Evolutionary conservation across 2,329 filamentous ascomycete species (phyloP).

Genomic region (Magnaporthiopsis poae): DNA sequence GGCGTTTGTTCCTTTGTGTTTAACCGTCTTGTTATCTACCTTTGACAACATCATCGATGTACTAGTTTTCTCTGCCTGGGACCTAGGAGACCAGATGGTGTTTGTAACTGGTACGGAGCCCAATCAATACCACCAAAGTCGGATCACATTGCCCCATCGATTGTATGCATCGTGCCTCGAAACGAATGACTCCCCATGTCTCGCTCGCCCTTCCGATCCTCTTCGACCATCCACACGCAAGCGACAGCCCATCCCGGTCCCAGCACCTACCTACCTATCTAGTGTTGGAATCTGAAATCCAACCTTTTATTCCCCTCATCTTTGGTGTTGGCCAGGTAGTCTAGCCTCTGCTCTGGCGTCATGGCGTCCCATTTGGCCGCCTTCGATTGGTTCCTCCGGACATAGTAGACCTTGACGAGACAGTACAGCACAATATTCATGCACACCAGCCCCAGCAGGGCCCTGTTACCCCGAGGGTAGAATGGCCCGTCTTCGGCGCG

Average conservation of each 20-base stretch:
- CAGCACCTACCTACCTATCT: conserved; percentile 1
- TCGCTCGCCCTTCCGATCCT: background rate
- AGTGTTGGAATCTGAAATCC: conserved; percentile 25
- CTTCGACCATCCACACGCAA: background rate
- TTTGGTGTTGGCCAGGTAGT: conserved; percentile 22
- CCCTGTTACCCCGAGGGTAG: conserved; percentile 45
- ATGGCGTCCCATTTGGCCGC: conserved; percentile 22
- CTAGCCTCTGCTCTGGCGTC: conserved; percentile 20
- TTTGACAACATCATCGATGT: background rate
- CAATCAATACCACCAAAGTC: background rate
- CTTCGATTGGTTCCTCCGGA: conserved; percentile 23
- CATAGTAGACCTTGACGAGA: conserved; percentile 23
- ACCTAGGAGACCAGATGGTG: background rate
- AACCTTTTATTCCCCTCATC: conserved; percentile 24
- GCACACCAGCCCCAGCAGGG: conserved; percentile 38
- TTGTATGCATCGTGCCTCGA: background rate
- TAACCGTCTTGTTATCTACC: background rate
- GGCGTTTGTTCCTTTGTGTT: background rate
- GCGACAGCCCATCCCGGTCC: background rate
- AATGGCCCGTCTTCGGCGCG: conserved; percentile 30
- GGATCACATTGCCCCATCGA: background rate
- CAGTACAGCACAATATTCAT: conserved; percentile 23
- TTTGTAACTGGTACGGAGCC: background rate
- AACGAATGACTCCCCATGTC: background rate
- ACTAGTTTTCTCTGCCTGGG: background rate